Conservation (phyloP, 2,329 filamentous ascomycete species). For the Nemania diffusa region DNA sequence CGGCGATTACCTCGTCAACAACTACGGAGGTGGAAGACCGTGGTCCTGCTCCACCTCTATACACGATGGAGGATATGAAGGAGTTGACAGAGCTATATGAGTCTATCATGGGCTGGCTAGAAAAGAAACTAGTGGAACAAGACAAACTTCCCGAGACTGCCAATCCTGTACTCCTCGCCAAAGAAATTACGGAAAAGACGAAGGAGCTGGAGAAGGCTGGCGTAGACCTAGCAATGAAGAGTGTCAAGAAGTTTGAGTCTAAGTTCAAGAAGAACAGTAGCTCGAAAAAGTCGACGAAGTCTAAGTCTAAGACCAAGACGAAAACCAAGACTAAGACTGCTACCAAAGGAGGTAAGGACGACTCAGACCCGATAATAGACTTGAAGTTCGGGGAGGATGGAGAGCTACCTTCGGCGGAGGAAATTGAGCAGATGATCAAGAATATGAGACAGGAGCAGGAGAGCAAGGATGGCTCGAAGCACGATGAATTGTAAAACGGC, state of each 20-base stretch:
- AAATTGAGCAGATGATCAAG: slow-evolving; percentile 67
- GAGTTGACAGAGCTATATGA: slow-evolving; percentile 71
- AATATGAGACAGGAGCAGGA: slow-evolving; percentile 51
- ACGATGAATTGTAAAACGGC: slow-evolving; percentile 46
- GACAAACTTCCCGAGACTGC: slow-evolving; percentile 74
- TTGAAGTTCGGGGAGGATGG: slow-evolving; percentile 54
- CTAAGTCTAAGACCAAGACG: slow-evolving; percentile 50
- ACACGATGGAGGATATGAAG: slow-evolving; percentile 77
- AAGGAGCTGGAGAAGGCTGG: slow-evolving; percentile 77
- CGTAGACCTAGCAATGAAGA: slow-evolving; percentile 76
- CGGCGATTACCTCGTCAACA: slow-evolving; percentile 50
- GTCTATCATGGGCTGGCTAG: slow-evolving; percentile 77
- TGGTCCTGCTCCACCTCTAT: slow-evolving; percentile 71
- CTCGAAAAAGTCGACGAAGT: slow-evolving; percentile 56
- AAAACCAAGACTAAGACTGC: slow-evolving; percentile 55
- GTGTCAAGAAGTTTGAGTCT: slow-evolving; percentile 66
- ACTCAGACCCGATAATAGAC: slow-evolving; percentile 55
- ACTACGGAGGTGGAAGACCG: slow-evolving; percentile 60
- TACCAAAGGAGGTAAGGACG: slow-evolving; percentile 50
- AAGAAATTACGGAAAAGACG: slow-evolving; percentile 76
- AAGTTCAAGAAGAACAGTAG: slow-evolving; percentile 56
- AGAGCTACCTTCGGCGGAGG: slow-evolving; percentile 57
- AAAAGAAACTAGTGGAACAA: slow-evolving; percentile 76
- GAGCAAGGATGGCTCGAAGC: slow-evolving; percentile 41
- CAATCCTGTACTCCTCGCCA: slow-evolving; percentile 77